Evolutionary conservation across 768 basidiomycete genomes (phyloP).

Genomic region (Psilocybe subaeruginosa): DNA sequence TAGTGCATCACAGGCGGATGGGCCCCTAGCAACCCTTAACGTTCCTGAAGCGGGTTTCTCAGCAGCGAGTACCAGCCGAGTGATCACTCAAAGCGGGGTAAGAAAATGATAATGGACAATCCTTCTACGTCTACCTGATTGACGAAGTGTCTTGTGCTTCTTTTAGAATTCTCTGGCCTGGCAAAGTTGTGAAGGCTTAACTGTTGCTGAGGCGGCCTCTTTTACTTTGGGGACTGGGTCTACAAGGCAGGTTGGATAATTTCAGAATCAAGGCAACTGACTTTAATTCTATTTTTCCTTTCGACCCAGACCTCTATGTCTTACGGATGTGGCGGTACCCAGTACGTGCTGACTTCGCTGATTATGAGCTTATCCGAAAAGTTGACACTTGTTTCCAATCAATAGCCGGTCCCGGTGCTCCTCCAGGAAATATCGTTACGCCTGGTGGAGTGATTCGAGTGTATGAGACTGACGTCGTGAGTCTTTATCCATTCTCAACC

Average conservation of each 20-base stretch:
- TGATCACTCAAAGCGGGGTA: neutral
- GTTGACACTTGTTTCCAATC: neutral
- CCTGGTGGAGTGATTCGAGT: neutral
- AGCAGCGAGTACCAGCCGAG: neutral
- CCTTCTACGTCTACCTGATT: neutral
- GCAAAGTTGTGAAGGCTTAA: neutral
- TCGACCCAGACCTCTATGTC: neutral
- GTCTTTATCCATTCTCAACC: neutral
- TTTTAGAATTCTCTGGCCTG: neutral
- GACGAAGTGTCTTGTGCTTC: neutral
- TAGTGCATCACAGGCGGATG: neutral
- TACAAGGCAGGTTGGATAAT: neutral
- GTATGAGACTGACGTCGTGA: slow-evolving; percentile 2
- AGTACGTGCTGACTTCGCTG: neutral
- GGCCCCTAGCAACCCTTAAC: neutral
- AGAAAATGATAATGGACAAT: neutral
- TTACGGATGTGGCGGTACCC: neutral
- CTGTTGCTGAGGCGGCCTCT: neutral
- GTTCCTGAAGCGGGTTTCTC: neutral
- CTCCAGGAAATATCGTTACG: neutral
- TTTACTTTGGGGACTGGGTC: neutral
- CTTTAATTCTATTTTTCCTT: neutral
- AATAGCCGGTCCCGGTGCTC: neutral
- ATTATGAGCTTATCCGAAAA: neutral
- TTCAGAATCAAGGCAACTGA: neutral